These are phyloP conservation scores for Pleurotus salmoneostramineus DNA, from an alignment of 768 basidiomycete species.

Conservation along the genomic window DNA sequence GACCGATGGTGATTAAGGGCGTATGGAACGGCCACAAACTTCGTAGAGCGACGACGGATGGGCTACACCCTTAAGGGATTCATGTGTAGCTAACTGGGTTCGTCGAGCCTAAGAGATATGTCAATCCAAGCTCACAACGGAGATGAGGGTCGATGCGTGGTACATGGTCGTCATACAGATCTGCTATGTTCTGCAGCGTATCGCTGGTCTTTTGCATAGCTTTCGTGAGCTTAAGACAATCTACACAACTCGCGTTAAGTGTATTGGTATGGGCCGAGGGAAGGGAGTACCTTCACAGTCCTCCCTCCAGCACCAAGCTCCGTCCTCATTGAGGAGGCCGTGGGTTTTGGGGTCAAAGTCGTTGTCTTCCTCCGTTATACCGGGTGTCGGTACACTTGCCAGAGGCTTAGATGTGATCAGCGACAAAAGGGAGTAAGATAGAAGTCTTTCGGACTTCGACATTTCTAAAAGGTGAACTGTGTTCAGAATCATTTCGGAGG, in stretches of 20 bases:
- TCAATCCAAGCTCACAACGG: neutral
- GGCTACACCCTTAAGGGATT: conserved; percentile 69
- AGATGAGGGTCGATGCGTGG: conserved; percentile 3
- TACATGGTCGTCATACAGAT: conserved; percentile 78
- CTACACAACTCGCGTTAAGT: conserved; percentile 25
- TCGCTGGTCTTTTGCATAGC: conserved; percentile 76
- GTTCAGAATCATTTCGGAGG: neutral
- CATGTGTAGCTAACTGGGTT: conserved; percentile 71
- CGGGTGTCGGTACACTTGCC: conserved; percentile 42
- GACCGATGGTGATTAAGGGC: neutral
- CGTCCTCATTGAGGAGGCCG: conserved; percentile 63
- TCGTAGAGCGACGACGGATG: conserved; percentile 74
- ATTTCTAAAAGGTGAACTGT: conserved; percentile 47
- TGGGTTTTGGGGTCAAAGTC: conserved; percentile 32
- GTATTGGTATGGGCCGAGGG: neutral
- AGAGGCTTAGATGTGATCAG: conserved; percentile 69
- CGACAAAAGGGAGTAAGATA: conserved; percentile 72
- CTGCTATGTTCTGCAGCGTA: conserved; percentile 68
- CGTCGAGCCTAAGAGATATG: conserved; percentile 52
- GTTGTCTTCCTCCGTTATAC: conserved; percentile 47
- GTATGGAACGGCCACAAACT: conserved; percentile 28
- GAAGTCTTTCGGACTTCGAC: conserved; percentile 69
- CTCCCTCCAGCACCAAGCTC: conserved; percentile 88
- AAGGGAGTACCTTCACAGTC: conserved; percentile 54
- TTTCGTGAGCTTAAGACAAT: conserved; percentile 75